phyloP scores from a whole-genome alignment of 495 filamentous ascomycete genomes.

The Bathelium albidoporum region DNA sequence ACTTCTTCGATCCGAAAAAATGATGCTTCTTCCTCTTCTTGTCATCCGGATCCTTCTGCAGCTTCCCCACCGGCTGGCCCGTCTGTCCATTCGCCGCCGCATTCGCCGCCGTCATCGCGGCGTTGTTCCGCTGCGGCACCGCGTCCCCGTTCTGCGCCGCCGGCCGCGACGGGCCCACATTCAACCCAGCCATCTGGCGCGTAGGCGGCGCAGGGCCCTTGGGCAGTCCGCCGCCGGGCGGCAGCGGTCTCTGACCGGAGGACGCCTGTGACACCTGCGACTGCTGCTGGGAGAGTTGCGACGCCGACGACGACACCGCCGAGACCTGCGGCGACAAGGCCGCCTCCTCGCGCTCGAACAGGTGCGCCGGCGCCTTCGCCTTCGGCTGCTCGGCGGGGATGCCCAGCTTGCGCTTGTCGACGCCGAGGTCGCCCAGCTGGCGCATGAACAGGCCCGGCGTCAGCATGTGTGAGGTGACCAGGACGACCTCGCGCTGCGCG shows the following conservation, averaged over 20 bases:
- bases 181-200: conserved; percentile 49
- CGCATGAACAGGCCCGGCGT: conserved; percentile 68
- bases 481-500: conserved; percentile 68
- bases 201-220: conserved; percentile 42
- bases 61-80: conserved; percentile 36
- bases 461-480: conserved; percentile 87
- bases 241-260: neutral
- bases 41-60: conserved; percentile 41
- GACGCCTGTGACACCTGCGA: conserved; percentile 20
- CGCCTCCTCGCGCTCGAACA: conserved; percentile 65
- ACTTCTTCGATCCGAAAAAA: conserved; percentile 59
- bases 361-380: conserved; percentile 69
- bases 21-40: conserved; percentile 67
- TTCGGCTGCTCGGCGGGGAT: conserved; percentile 73
- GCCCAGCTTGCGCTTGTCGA: conserved; percentile 61
- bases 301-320: neutral
- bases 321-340: conserved; percentile 20
- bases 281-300: conserved; percentile 25
- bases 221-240: neutral
- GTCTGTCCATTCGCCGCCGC: conserved; percentile 11
- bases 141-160: conserved; percentile 29
- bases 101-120: conserved; percentile 26
- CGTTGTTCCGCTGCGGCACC: conserved; percentile 9
- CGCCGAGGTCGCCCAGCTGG: conserved; percentile 69
- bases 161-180: conserved; percentile 32